Percentiles rank a stretch among this genome's conserved stretches.
Evolutionary conservation across 2,329 filamentous ascomycete genomes (phyloP).

Genomic region (Ophiosphaerella narmari): DNA sequence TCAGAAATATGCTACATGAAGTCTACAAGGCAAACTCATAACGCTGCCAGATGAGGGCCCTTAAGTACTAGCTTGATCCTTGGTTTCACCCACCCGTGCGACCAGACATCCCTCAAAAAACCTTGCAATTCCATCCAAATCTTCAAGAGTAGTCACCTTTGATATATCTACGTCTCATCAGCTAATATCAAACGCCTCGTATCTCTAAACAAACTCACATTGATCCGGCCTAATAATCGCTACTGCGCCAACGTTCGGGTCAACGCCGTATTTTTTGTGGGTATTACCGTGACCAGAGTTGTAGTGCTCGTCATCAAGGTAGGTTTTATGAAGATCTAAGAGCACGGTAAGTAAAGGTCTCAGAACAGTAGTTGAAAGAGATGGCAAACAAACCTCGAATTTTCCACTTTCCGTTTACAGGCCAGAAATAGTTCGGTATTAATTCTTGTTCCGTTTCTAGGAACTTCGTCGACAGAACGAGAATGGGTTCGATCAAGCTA

Average conservation of each 20-base stretch:
- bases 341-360: background rate
- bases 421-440: slow-evolving; percentile 62
- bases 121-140: slow-evolving; percentile 18
- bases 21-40: slow-evolving; percentile 6
- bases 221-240: slow-evolving; percentile 66
- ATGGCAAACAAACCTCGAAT: slow-evolving; percentile 53
- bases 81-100: background rate
- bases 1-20: slow-evolving; percentile 13
- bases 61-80: background rate
- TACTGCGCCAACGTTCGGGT: slow-evolving; percentile 42
- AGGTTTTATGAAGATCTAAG: slow-evolving; percentile 63
- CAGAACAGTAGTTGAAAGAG: background rate
- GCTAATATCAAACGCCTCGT: background rate
- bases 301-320: slow-evolving; percentile 63
- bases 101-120: slow-evolving; percentile 32
- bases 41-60: background rate
- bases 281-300: slow-evolving; percentile 61
- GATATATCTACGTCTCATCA: slow-evolving; percentile 32
- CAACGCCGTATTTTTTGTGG: slow-evolving; percentile 62
- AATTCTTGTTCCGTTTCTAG: slow-evolving; percentile 55
- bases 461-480: slow-evolving; percentile 59
- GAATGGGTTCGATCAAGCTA: slow-evolving; percentile 61
- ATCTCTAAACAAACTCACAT: slow-evolving; percentile 5
- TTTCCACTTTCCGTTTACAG: slow-evolving; percentile 59
- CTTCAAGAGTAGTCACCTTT: slow-evolving; percentile 28